Evolutionary conservation across 2,329 filamentous ascomycete species (phyloP).

Genomic region (Podosphaera fusca): DNA sequence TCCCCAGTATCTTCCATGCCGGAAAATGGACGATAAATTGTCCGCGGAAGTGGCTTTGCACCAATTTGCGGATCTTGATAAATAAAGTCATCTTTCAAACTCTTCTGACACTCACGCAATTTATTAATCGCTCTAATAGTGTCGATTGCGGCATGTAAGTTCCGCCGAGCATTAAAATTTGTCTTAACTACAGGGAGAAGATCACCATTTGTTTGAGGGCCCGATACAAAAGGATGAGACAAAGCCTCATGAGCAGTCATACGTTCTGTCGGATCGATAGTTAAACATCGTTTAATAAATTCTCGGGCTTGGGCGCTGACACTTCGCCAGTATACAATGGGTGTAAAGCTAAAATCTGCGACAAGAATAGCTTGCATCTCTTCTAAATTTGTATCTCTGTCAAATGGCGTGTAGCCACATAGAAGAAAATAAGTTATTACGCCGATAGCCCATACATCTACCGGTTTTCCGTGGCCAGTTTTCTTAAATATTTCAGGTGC

Average conservation of each 20-base stretch:
- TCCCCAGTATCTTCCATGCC: too few species aligned
- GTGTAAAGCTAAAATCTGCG: conserved; percentile 89
- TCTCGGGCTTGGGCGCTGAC: conserved; percentile 70
- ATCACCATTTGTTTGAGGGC: conserved; percentile 32
- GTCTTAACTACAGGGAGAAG: conserved; percentile 47
- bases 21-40: too few species aligned
- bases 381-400: conserved; percentile 90
- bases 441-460: conserved; percentile 94
- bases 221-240: conserved; percentile 40
- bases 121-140: conserved; percentile 51
- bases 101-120: conserved; percentile 34
- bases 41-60: conserved; percentile 11
- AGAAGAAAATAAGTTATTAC: conserved; percentile 98
- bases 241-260: conserved; percentile 75
- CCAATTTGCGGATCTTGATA: conserved; percentile 26
- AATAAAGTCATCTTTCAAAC: conserved; percentile 36
- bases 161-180: conserved; percentile 50
- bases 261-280: conserved; percentile 64
- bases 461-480: conserved; percentile 88
- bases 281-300: conserved; percentile 81
- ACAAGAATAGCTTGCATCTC: conserved; percentile 98
- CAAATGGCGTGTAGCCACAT: conserved; percentile 94
- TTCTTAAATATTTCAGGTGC: conserved; percentile 99
- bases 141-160: conserved; percentile 46
- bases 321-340: conserved; percentile 86